Base-by-base conservation (phyloP, 2,329 filamentous ascomycete species). In the Cladophialophora bantiana region DNA sequence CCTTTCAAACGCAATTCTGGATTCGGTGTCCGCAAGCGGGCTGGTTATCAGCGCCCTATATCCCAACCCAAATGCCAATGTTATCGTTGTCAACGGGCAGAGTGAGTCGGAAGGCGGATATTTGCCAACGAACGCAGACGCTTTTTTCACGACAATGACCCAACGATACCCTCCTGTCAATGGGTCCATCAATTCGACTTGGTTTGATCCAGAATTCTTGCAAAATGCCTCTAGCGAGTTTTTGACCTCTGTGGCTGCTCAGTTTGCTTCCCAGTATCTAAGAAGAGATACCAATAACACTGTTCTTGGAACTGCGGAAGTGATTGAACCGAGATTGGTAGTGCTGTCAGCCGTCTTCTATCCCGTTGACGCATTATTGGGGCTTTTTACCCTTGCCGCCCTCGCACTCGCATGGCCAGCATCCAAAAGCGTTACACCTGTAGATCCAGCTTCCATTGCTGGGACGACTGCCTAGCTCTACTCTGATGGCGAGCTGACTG, bases 141-240 rank as follows among this genome's bases (percentile, higher is more conserved):
- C 54, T 2, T 57, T 57, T 34, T 57, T 57, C 54, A 36, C 32
- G 15, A 57, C n/a, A 57, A 36, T 57, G 54, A 38, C 54, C 36
- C 54, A 57, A 26, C 54, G 38, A 38, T 57, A 57, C 15, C 54
- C 54, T 15, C 31, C 26, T 57, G 31, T 34, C 34, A 57, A 57
- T 15, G 54, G 54, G 18, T 57, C 54, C 18, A 32, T 10, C 54
- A 57, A 2, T 12, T 57, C 54, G 38, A 32, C n/a, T 15, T 57
- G 54, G 54, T 57, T 57, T 26, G 54, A 57, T 57, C 5, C 54
- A 7, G 54, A 57, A 13, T 18, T 7, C 31, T 15, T 57, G 31
- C 31, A 36, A 32, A 57, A n/a, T 18, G 34, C 31, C n/a, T 57
- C 54, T 1, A 57, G 54, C 54, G 10, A 12, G 15, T 57, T 57